Evolutionary conservation across 805 yeast genomes (phyloP).

Genomic region (Monosporozyma aquatica): DNA sequence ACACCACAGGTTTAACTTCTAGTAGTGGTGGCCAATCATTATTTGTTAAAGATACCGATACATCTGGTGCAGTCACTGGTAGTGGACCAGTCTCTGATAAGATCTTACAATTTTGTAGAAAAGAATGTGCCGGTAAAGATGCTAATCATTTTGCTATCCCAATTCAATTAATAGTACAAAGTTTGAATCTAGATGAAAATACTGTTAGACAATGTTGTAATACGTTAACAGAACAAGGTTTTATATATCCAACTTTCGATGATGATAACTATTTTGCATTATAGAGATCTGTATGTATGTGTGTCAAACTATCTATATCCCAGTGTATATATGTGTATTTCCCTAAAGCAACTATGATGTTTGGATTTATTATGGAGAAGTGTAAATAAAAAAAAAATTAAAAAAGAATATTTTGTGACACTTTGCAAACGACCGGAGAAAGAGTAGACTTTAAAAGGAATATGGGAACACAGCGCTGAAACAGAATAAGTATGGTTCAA

Average conservation of each 20-base stretch:
- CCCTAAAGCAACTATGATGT: no score
- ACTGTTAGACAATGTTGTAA: constrained; percentile 43
- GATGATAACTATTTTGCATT: constrained; percentile 53
- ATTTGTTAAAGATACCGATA: constrained; percentile 37
- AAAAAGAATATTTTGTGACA: background rate
- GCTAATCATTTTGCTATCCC: constrained; percentile 66
- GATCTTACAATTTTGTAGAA: constrained; percentile 41
- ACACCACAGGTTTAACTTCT: constrained; percentile 12
- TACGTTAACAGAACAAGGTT: constrained; percentile 56
- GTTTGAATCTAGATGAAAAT: constrained; percentile 41
- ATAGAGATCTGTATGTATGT: constrained; percentile 3
- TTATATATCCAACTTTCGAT: constrained; percentile 59
- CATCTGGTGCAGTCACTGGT: constrained; percentile 17
- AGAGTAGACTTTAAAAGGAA: no score
- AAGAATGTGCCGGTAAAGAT: constrained; percentile 39
- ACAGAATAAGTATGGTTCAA: background rate
- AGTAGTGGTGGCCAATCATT: constrained; percentile 25
- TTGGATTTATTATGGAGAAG: no score
- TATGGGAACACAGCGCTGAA: no score
- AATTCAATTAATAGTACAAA: constrained; percentile 48
- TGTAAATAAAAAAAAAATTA: background rate
- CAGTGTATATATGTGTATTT: no score
- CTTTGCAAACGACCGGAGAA: background rate
- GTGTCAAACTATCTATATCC: no score
- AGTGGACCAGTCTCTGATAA: constrained; percentile 33